Conservation (phyloP, 306 rosid genomes). For the Cicer bijugum region DNA sequence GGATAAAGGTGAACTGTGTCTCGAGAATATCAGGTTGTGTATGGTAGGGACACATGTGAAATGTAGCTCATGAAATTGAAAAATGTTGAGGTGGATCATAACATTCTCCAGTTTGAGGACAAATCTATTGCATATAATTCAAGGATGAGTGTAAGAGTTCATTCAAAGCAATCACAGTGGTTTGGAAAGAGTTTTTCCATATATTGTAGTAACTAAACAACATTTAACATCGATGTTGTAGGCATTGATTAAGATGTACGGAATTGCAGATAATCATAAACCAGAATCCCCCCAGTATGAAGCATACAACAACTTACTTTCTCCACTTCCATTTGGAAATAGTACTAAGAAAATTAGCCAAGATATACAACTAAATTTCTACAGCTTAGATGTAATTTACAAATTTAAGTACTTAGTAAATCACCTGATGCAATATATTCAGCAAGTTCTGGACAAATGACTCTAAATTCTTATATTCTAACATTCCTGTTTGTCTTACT, state of each 20-base stretch:
- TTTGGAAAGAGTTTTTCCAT: not conserved
- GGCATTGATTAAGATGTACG: slow-evolving; percentile 63
- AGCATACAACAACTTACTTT: slow-evolving; percentile 59
- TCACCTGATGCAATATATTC: slow-evolving; percentile 35
- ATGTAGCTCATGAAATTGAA: slow-evolving; percentile 70
- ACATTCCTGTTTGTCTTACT: slow-evolving; percentile 32
- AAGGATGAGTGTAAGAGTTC: not conserved
- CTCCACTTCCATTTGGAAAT: slow-evolving; percentile 75
- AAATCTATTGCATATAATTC: not conserved
- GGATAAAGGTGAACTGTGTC: slow-evolving; percentile 56
- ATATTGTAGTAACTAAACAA: too few species aligned
- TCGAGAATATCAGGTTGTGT: slow-evolving; percentile 65
- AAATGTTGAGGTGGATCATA: slow-evolving; percentile 62
- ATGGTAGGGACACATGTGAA: slow-evolving; percentile 80
- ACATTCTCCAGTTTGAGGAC: not conserved
- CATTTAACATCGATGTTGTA: too few species aligned
- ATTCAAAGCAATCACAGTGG: not conserved
- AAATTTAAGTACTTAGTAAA: slow-evolving; percentile 2
- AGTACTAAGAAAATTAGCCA: slow-evolving; percentile 42
- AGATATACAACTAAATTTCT: slow-evolving; percentile 8
- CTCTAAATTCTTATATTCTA: slow-evolving; percentile 27
- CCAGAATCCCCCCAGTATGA: slow-evolving; percentile 52
- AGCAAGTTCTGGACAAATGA: slow-evolving; percentile 34
- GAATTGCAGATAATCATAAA: slow-evolving; percentile 55
- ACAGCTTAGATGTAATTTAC: slow-evolving; percentile 20